A percentile compares a stretch with the other conserved stretches of the same genome.
Conservation (phyloP, 106 monocot species). For the Allium fistulosum region DNA sequence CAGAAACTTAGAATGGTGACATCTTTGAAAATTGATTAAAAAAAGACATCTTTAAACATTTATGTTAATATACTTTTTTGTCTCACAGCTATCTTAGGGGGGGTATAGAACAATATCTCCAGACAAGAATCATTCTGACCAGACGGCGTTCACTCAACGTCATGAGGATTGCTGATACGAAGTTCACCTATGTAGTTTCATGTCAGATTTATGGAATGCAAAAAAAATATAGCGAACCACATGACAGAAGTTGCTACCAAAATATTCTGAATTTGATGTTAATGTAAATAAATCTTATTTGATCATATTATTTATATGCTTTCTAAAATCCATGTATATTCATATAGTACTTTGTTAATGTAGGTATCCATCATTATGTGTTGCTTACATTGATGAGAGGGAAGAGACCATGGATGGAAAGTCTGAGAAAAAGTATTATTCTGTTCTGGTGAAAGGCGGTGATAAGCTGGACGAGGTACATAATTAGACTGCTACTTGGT, state of each 20-base stretch:
- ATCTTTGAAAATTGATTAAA: too few relatives aligned
- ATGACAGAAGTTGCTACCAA: slow-evolving; percentile 61
- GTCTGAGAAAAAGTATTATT: slow-evolving; percentile 70
- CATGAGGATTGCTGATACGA: slow-evolving; percentile 69
- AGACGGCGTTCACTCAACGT: slow-evolving; percentile 11
- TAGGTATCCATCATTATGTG: slow-evolving; percentile 73
- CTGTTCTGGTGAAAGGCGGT: slow-evolving; percentile 94
- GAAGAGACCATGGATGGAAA: slow-evolving; percentile 58
- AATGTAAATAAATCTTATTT: slow-evolving; percentile 14
- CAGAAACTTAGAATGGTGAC: too few relatives aligned
- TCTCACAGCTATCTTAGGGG: slow-evolving; percentile 31
- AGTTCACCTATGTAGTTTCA: slow-evolving; percentile 93
- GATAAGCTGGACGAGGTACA: slow-evolving; percentile 93
- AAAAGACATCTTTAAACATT: too few relatives aligned
- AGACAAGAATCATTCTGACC: slow-evolving; percentile 26
- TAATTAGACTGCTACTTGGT: not conserved
- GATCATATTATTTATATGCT: not conserved
- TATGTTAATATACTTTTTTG: not conserved
- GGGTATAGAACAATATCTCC: slow-evolving; percentile 29
- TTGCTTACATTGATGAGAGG: slow-evolving; percentile 91
- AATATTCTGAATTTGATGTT: slow-evolving; percentile 87
- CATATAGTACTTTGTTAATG: not conserved
- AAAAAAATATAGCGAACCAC: slow-evolving; percentile 40
- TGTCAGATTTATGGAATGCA: slow-evolving; percentile 91
- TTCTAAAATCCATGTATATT: not conserved